Percentiles rank a stretch among this genome's conserved stretches.
Conservation (phyloP, 192 early-diverging fungal genomes). For the Chytriomyces sp. region DNA sequence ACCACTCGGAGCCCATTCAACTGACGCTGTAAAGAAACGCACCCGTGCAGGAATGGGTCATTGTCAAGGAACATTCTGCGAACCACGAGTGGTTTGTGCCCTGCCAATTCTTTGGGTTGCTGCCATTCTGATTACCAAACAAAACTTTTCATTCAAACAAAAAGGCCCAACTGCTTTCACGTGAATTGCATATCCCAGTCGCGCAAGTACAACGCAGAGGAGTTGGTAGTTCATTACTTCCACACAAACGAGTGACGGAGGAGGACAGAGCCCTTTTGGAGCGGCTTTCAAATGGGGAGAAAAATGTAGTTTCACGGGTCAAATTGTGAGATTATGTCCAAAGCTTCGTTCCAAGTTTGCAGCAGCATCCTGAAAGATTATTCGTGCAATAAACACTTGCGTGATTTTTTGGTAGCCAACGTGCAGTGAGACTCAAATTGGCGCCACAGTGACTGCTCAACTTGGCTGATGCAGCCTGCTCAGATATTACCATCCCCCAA, state of each 20-base stretch:
- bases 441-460: no score
- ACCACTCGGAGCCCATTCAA: constrained; percentile 42
- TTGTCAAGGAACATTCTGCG: constrained; percentile 58
- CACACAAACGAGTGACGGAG: constrained; percentile 50
- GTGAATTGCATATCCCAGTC: constrained; percentile 44
- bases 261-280: constrained; percentile 44
- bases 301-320: no score
- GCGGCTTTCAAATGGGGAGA: no score
- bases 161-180: constrained; percentile 39
- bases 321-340: no score
- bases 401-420: no score
- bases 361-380: no score
- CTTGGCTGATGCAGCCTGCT: no score
- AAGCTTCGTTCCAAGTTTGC: no score
- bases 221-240: constrained; percentile 46
- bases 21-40: constrained; percentile 52
- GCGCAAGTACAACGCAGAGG: constrained; percentile 42
- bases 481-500: no score
- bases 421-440: no score
- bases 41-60: constrained; percentile 56
- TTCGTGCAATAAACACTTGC: no score
- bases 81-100: constrained; percentile 41
- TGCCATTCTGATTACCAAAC: neutral
- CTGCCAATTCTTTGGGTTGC: neutral
- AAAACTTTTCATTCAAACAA: neutral